Conservation (phyloP, 2,329 filamentous ascomycete genomes). For the Talaromyces sp. region DNA sequence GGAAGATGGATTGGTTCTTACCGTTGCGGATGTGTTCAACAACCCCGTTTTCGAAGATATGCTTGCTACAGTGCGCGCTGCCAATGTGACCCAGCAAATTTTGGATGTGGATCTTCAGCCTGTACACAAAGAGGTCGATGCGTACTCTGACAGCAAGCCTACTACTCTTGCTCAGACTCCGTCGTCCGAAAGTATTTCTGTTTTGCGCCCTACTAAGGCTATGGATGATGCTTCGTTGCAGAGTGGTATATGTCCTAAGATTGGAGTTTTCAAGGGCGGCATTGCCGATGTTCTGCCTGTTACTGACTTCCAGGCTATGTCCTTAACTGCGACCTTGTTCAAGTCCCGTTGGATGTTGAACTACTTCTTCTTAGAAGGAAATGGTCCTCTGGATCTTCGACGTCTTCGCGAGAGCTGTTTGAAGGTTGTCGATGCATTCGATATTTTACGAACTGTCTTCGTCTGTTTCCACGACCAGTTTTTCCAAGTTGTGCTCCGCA, state of each 20-base stretch:
- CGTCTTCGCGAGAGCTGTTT: slow-evolving; percentile 45
- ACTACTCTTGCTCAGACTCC: slow-evolving; percentile 18
- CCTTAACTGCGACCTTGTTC: slow-evolving; percentile 39
- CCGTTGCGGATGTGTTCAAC: slow-evolving; percentile 49
- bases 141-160: slow-evolving; percentile 18
- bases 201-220: slow-evolving; percentile 25
- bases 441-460: slow-evolving; percentile 69
- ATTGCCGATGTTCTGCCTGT: slow-evolving; percentile 62
- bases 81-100: slow-evolving; percentile 27
- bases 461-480: slow-evolving; percentile 55
- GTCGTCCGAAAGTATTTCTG: slow-evolving; percentile 28
- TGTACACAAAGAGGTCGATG: slow-evolving; percentile 17
- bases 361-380: slow-evolving; percentile 62
- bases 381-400: slow-evolving; percentile 51
- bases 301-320: slow-evolving; percentile 51
- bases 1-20: slow-evolving; percentile 43
- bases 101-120: slow-evolving; percentile 26
- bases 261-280: slow-evolving; percentile 55
- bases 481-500: slow-evolving; percentile 61
- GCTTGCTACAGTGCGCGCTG: slow-evolving; percentile 33
- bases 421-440: slow-evolving; percentile 61
- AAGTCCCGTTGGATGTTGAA: slow-evolving; percentile 45
- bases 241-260: slow-evolving; percentile 53
- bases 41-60: slow-evolving; percentile 46
- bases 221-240: slow-evolving; percentile 47